A percentile compares a stretch with the other conserved stretches of the same genome.
phyloP scores from a whole-genome alignment of 345 rosid species.

The sweet orange (Citrus sinensis) region DNA sequence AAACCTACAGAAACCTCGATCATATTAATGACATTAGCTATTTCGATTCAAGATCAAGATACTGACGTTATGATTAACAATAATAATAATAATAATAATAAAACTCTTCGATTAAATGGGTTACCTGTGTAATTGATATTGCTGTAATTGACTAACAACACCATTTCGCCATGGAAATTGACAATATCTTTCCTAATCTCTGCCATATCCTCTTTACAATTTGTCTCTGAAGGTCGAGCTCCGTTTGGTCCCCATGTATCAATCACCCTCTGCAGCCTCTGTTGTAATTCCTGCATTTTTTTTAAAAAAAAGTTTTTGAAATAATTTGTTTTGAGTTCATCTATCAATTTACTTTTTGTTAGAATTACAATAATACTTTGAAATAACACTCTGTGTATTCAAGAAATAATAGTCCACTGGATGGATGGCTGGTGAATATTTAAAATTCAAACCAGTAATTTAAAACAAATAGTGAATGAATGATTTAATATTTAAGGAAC shows the following conservation, averaged over 20 bases:
- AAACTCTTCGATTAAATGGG: not conserved
- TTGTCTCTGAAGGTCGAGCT: slow-evolving; percentile 35
- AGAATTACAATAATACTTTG: not conserved
- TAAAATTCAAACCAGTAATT: not conserved
- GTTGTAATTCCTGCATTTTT: slow-evolving; percentile 50
- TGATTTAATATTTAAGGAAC: no score
- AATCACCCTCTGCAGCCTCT: slow-evolving; percentile 49
- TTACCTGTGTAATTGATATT: slow-evolving; percentile 84
- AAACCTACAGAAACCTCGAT: slow-evolving; percentile 38
- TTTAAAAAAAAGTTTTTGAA: not conserved
- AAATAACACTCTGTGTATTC: not conserved
- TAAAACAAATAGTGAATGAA: no score
- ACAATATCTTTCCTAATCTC: slow-evolving; percentile 64
- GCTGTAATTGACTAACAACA: slow-evolving; percentile 78
- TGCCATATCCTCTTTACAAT: slow-evolving; percentile 45
- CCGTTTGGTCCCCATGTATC: slow-evolving; percentile 43
- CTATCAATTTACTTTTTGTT: not conserved
- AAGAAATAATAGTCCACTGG: not conserved
- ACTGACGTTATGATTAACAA: not conserved
- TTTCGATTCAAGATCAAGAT: not conserved
- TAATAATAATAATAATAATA: no score
- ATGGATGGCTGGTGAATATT: not conserved
- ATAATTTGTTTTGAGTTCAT: not conserved
- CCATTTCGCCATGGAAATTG: slow-evolving; percentile 95
- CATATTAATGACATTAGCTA: no score